These are phyloP conservation scores for Tolypocladium inflatum DNA, from an alignment of 2,329 filamentous ascomycete species.

Conservation along the genomic window DNA sequence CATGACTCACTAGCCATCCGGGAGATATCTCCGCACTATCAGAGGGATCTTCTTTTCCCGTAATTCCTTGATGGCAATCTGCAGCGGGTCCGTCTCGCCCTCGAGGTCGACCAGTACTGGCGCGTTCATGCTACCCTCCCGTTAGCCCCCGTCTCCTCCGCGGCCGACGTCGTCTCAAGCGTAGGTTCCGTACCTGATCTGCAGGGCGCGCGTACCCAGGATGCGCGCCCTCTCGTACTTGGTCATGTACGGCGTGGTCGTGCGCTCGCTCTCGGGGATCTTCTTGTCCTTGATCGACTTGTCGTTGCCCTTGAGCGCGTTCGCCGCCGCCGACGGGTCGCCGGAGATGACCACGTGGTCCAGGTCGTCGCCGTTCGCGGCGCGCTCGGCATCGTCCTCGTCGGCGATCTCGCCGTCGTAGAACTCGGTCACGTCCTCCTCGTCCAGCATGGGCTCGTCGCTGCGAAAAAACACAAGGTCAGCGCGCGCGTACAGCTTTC, in stretches of 20 bases:
- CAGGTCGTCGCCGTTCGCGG: conserved; percentile 44
- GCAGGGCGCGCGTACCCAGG: conserved; percentile 82
- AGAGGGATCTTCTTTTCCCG: conserved; percentile 97
- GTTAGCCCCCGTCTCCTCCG: neutral
- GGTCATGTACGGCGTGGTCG: conserved; percentile 97
- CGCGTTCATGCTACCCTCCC: conserved; percentile 72
- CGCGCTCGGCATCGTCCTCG: conserved; percentile 40
- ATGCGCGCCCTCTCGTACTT: conserved; percentile 97
- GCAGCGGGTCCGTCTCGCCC: conserved; percentile 92
- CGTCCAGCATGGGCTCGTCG: conserved; percentile 64
- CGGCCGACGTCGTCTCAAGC: neutral
- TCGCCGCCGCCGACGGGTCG: conserved; percentile 51
- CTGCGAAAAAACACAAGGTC: conserved; percentile 26
- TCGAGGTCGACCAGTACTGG: conserved; percentile 94
- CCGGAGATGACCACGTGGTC: conserved; percentile 52
- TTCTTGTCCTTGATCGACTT: conserved; percentile 69
- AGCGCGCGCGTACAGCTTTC: conserved; percentile 13
- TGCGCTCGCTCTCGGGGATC: conserved; percentile 78
- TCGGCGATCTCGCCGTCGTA: conserved; percentile 46
- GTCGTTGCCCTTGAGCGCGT: conserved; percentile 41
- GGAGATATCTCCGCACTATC: conserved; percentile 89
- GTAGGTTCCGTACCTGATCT: conserved; percentile 71
- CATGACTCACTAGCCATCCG: conserved; percentile 78
- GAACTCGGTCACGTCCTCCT: conserved; percentile 53
- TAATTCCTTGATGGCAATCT: conserved; percentile 96